Percentiles rank a stretch among this genome's conserved stretches.
Conservation (phyloP, 495 filamentous ascomycete genomes). For the Penicillium cataractarum region DNA sequence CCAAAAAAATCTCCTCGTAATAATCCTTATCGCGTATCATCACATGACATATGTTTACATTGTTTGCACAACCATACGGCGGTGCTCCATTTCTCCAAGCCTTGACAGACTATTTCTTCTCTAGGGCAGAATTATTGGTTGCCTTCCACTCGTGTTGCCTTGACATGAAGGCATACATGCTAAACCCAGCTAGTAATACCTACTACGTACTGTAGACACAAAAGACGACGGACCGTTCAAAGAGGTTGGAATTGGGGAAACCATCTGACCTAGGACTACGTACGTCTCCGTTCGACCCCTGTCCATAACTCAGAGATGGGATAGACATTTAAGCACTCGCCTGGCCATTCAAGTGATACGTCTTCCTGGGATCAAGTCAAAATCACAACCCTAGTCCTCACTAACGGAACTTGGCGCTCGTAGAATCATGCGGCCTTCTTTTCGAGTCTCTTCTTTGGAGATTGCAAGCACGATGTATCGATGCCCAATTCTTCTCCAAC, state of each 20-base stretch:
- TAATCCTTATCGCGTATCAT: background rate
- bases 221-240: no score
- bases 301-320: background rate
- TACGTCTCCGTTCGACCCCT: background rate
- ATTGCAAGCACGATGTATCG: background rate
- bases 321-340: no score
- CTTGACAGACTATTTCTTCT: background rate
- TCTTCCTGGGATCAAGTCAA: background rate
- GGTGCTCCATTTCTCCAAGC: no score
- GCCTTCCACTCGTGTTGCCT: background rate
- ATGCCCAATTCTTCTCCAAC: background rate
- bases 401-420: background rate
- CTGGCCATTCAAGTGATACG: background rate
- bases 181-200: no score
- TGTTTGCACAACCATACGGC: background rate
- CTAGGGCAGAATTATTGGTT: background rate
- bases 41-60: background rate
- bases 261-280: no score
- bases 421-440: background rate
- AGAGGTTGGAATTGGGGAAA: no score
- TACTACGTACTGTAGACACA: no score
- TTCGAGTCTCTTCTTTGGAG: background rate
- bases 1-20: background rate
- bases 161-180: background rate
- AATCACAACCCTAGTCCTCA: background rate